A percentile compares a stretch with the other conserved stretches of the same genome.
Evolutionary conservation across 2,329 filamentous ascomycete species (phyloP).

Genomic region (Fusarium musae): DNA sequence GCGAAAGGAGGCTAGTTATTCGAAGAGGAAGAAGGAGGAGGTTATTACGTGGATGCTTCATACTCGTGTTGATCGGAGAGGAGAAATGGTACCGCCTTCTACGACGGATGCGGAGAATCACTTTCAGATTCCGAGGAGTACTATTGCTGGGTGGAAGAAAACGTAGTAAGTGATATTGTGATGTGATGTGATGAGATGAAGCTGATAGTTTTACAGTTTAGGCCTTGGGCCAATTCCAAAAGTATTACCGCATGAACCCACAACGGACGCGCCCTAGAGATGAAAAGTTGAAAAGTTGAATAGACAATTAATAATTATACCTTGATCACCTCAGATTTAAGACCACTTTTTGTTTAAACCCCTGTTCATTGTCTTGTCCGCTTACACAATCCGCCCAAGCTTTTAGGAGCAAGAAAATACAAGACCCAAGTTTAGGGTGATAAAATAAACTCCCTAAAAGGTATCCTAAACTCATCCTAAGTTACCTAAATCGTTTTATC

Average conservation of each 20-base stretch:
- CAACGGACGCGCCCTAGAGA: neutral
- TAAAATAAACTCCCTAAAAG: too few species aligned
- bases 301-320: slow-evolving; percentile 14
- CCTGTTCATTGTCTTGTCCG: neutral
- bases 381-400: neutral
- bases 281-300: neutral
- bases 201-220: neutral
- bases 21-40: slow-evolving; percentile 20
- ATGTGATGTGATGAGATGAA: too few species aligned
- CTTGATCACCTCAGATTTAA: slow-evolving; percentile 2
- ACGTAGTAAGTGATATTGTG: neutral
- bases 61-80: neutral
- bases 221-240: slow-evolving; percentile 12
- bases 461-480: too few species aligned
- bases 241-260: neutral
- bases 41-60: slow-evolving; percentile 18
- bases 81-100: slow-evolving; percentile 11
- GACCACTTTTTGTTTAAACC: neutral
- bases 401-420: too few species aligned
- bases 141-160: slow-evolving; percentile 21
- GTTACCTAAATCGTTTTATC: too few species aligned
- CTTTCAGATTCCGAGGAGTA: slow-evolving; percentile 21
- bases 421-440: accelerated
- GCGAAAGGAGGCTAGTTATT: slow-evolving; percentile 18
- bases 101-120: slow-evolving; percentile 9